These are phyloP conservation scores for Penicillium maclennaniae DNA, from an alignment of 495 filamentous ascomycete genomes.

Conservation along the genomic window DNA sequence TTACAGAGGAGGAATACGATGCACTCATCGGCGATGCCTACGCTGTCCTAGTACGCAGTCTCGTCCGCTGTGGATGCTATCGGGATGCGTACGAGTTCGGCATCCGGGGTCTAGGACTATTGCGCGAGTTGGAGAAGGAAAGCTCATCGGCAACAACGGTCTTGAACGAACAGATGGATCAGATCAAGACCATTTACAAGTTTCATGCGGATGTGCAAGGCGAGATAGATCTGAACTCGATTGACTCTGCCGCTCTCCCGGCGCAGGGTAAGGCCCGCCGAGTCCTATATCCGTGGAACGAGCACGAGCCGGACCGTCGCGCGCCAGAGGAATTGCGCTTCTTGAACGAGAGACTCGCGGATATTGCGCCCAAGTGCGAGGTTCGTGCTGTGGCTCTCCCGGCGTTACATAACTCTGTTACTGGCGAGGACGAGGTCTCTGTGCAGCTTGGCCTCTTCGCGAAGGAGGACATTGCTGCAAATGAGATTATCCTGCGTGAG, in stretches of 20 bases:
- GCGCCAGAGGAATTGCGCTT: conserved; percentile 59
- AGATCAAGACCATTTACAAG: conserved; percentile 25
- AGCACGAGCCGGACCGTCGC: conserved; percentile 81
- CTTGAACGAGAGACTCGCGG: conserved; percentile 62
- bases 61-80: conserved; percentile 65
- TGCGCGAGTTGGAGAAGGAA: conserved; percentile 28
- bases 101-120: conserved; percentile 34
- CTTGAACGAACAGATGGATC: conserved; percentile 27
- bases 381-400: conserved; percentile 72
- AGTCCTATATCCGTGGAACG: conserved; percentile 93
- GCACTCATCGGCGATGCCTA: conserved; percentile 37
- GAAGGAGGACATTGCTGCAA: conserved; percentile 70
- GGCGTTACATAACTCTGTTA: conserved; percentile 50
- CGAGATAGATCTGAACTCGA: conserved; percentile 25
- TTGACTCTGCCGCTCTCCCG: conserved; percentile 53
- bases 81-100: conserved; percentile 67
- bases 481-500: conserved; percentile 75
- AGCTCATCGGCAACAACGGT: conserved; percentile 4
- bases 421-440: conserved; percentile 28
- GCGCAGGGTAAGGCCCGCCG: conserved; percentile 75
- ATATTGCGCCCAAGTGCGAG: conserved; percentile 64
- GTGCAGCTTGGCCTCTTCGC: conserved; percentile 88
- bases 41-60: conserved; percentile 48
- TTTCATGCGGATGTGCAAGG: conserved; percentile 33
- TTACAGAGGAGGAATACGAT: conserved; percentile 41